Evolutionary conservation across 2,329 filamentous ascomycete species (phyloP).

Genomic region (Fusarium drepaniforme): DNA sequence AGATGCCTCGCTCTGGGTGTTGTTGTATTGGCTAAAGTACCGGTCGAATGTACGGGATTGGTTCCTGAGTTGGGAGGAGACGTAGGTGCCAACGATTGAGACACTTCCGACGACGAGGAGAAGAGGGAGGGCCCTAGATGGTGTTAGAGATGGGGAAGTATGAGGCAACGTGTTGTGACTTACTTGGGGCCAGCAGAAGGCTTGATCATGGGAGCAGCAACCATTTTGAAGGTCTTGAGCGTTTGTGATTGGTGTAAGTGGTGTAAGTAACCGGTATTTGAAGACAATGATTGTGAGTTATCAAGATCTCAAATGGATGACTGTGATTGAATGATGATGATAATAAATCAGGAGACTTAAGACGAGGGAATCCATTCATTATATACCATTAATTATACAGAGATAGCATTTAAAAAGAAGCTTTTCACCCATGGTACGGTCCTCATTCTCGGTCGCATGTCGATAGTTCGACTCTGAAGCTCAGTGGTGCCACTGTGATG

Average conservation of each 20-base stretch:
- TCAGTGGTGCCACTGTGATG: conserved; percentile 38
- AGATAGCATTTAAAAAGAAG: conserved; percentile 10
- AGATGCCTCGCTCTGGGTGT: conserved; percentile 31
- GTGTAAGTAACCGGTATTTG: conserved; percentile 24
- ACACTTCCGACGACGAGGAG: conserved; percentile 40
- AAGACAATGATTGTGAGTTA: conserved; percentile 19
- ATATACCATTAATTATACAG: conserved; percentile 23
- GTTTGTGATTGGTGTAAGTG: conserved; percentile 22
- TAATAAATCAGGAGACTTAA: conserved; percentile 9
- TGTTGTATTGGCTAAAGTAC: conserved; percentile 43
- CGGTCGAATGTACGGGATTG: conserved; percentile 40
- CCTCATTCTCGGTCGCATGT: conserved; percentile 26
- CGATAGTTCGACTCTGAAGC: conserved; percentile 37
- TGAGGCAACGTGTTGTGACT: background rate
- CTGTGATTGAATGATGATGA: conserved; percentile 27
- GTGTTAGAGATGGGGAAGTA: conserved; percentile 9
- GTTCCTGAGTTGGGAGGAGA: conserved; percentile 33
- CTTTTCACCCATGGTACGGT: conserved; percentile 18
- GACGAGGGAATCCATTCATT: conserved; percentile 6
- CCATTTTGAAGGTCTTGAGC: conserved; percentile 31
- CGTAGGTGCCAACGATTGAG: conserved; percentile 29
- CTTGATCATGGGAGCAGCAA: conserved; percentile 37
- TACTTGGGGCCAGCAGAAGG: conserved; percentile 33
- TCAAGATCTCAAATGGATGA: conserved; percentile 20
- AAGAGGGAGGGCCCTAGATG: conserved; percentile 33